Evolutionary conservation across 306 rosid species (phyloP).

Genomic region (Castanea sativa): DNA sequence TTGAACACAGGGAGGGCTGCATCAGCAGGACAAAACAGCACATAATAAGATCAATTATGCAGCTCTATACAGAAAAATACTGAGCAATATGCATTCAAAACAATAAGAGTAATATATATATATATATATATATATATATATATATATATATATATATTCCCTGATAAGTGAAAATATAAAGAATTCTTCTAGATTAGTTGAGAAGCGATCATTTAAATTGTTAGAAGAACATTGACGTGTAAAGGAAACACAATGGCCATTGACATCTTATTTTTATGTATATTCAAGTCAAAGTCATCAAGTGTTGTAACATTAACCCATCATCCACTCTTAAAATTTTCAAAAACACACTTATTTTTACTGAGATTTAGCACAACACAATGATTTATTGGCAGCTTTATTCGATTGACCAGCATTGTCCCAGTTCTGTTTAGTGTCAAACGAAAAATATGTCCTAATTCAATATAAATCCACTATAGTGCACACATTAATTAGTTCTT

Average conservation of each 20-base stretch:
- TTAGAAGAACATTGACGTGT: not conserved
- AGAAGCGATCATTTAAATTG: not conserved
- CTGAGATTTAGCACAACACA: not conserved
- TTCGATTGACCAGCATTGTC: not conserved
- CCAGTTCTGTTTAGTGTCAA: not conserved
- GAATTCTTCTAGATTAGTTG: not conserved
- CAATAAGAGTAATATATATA: not conserved
- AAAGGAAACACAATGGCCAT: not conserved
- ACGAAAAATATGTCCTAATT: not conserved
- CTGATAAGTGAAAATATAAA: not conserved
- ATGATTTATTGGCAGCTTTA: not conserved
- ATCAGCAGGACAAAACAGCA: constrained; percentile 21
- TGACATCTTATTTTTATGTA: not conserved
- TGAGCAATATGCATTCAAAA: not conserved
- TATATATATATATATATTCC: no score
- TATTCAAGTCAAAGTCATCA: not conserved
- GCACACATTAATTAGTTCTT: not conserved
- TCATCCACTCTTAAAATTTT: not conserved
- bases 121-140: no score
- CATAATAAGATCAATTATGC: constrained; percentile 22
- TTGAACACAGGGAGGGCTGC: constrained; percentile 43
- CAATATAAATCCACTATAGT: not conserved
- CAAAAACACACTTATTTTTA: not conserved
- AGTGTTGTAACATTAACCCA: not conserved
- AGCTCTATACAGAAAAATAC: not conserved